A percentile compares a stretch with the other conserved stretches of the same genome.
Conservation (phyloP, 2,329 filamentous ascomycete species). For the Trichoderma cornu-damae region DNA sequence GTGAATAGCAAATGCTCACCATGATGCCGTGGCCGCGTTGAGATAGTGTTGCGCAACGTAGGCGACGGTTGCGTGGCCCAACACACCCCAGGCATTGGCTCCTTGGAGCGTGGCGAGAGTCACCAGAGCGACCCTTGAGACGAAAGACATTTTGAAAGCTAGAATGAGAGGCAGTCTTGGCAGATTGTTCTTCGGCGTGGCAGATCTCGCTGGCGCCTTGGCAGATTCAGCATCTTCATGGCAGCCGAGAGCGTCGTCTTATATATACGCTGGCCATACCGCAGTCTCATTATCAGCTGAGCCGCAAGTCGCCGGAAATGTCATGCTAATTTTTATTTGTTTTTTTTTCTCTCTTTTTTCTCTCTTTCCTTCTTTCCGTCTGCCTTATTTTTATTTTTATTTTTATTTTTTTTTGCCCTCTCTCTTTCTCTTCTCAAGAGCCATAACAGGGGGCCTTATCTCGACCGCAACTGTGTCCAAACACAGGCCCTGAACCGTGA, state of each 20-base stretch:
- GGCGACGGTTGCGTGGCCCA: slow-evolving; percentile 51
- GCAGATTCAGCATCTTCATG: neutral
- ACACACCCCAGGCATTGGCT: slow-evolving; percentile 36
- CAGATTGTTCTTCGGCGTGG: neutral
- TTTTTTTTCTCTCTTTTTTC: neutral
- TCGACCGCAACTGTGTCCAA: slow-evolving; percentile 1
- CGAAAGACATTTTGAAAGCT: slow-evolving; percentile 15
- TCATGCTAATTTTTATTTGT: neutral
- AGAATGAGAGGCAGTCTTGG: neutral
- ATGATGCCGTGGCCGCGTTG: slow-evolving; percentile 32
- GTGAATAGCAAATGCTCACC: slow-evolving; percentile 15
- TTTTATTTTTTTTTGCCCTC: neutral
- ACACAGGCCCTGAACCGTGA: neutral
- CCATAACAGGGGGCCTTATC: slow-evolving; percentile 2
- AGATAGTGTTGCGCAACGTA: slow-evolving; percentile 49
- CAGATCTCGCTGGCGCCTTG: neutral
- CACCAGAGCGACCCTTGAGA: slow-evolving; percentile 18
- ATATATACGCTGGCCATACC: neutral
- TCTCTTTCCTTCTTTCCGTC: neutral
- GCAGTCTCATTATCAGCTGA: neutral
- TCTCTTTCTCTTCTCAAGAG: neutral
- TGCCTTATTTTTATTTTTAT: neutral
- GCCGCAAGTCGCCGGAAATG: neutral
- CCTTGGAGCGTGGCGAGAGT: slow-evolving; percentile 20
- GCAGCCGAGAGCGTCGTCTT: neutral